Base-by-base conservation (phyloP, 73 alveolate species). In the Paramecium pentaurelia region DNA sequence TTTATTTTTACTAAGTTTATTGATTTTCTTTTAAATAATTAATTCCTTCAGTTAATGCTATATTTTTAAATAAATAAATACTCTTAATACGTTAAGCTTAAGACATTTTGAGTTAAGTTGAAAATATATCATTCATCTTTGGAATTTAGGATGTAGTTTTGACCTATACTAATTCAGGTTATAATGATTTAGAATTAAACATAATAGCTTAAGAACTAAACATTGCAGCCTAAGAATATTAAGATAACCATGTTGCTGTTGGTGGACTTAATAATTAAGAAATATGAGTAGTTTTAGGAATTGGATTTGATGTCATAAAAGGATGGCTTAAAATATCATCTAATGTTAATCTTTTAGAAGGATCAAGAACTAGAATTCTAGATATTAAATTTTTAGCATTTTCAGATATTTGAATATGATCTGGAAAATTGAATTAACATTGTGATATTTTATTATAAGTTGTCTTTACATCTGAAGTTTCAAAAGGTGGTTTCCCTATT, bases 401-500 rank as follows among this genome's bases (percentile, higher is more conserved):
- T 45, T 94, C 95, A 80, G 99, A 95, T 16, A 98, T 95, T 28
- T 64, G 59, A 6, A 96, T 96, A 88, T 93, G 93, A 58, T 98
- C 99, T 58, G 99, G 99, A 93, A 95, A 95, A 59, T 94, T n/a
- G 93, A 88, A 98, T 44, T 94, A 75, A 85, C 95, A 93, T 88
- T 86, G 92, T 94, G 93, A 96, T 49, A 98, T 98, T 92, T 96
- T 96, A 91, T 94, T 92, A 71, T 98, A 96, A 38, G 99, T 98
- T 28, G 95, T 88, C 73, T 98, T 96, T 18, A 97, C 97, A 92
- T 97, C 97, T 9, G 93, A 71, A 32, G 99, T 97, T 73, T 97
- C 99, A 88, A 97, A 97, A 4, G 99, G 99, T n/a, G 99, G 99
- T 94, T 97, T 97, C 4, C 99, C 99, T 37, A 97, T 95, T 16